phyloP scores from a whole-genome alignment of 768 basidiomycete genomes.

The Gymnopilus junonius region DNA sequence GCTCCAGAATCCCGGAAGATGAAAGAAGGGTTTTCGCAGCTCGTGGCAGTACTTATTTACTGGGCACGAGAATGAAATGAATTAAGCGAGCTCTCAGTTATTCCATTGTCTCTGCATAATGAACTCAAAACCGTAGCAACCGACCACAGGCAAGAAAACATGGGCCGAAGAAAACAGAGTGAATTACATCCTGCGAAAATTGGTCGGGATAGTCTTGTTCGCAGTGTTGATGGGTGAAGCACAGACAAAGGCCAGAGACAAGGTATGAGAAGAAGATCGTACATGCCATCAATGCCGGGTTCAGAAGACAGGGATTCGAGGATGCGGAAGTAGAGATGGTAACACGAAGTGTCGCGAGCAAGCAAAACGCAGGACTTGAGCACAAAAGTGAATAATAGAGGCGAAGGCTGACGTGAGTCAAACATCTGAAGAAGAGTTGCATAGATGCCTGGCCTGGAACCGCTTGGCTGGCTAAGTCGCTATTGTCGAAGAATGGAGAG shows the following conservation, averaged over 20 bases:
- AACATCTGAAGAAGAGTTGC: neutral
- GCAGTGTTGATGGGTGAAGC: neutral
- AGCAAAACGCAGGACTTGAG: neutral
- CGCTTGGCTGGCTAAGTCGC: neutral
- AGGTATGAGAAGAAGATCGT: neutral
- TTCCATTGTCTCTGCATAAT: neutral
- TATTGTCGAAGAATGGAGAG: neutral
- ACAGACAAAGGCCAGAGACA: neutral
- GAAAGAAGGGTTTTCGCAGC: neutral
- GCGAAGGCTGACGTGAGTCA: neutral
- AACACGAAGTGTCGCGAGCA: neutral
- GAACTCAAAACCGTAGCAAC: neutral
- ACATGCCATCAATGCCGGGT: neutral
- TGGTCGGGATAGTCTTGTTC: neutral
- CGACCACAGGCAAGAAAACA: neutral
- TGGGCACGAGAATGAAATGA: too few relatives aligned
- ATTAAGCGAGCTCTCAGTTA: too few relatives aligned
- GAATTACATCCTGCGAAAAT: neutral
- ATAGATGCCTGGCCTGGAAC: neutral
- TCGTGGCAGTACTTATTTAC: too few relatives aligned
- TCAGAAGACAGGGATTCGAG: neutral
- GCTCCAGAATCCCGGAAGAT: neutral
- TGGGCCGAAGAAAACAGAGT: neutral
- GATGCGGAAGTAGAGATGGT: neutral
- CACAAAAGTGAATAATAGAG: slow-evolving; percentile 3